Evolutionary conservation across 116 monocot genomes (phyloP), one percentile per base, ranked within the genome.

Genomic region (Iris pallida): DNA sequence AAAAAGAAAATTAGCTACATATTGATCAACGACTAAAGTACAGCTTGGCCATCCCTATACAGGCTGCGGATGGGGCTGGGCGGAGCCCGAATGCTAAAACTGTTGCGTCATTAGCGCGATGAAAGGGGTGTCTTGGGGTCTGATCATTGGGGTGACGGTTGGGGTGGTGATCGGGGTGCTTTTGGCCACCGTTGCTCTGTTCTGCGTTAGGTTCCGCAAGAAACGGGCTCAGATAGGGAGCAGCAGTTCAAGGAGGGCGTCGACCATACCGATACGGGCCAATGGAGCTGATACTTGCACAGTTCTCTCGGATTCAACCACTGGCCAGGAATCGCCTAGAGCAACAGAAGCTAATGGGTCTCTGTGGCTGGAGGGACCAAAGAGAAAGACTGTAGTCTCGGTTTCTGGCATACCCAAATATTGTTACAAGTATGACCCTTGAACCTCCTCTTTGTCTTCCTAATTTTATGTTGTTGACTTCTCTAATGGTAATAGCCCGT

Each of bases 351-450:
- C 61, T 7, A 68, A 75, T 59, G 71, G 61, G 8, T 71, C 87
- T 4, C 45, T 73, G 20, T 81, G 90, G 82, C 59, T 85, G 18
- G 85, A 84, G 47, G 80, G 82, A 69, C 58, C 47, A 56, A 83
- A 68, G 80, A 82, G 68, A 70, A 89, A 82, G 68, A 80, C 62
- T 47, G 30, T 73, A 4, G 64, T 91, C 11, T 86, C 92, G 14
- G 71, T 77, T 41, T 91, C 96, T 60, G 96, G 96, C 47, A 75
- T 96, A 47, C 92, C 76, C 20, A 89, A 85, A 71, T 92, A 92
- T 74, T 76, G 67, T 57, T 92, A 83, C 79, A 96, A 80, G 96
- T 96, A 92, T 73, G 56, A 20, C 68, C 13, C 47, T 16, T 63
- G 48, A 12, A 8, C 5, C 53, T 54, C 20, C 16, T 68, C 48